phyloP scores from a whole-genome alignment of 2,329 filamentous ascomycete genomes.

The Trichoderma aggressivum region DNA sequence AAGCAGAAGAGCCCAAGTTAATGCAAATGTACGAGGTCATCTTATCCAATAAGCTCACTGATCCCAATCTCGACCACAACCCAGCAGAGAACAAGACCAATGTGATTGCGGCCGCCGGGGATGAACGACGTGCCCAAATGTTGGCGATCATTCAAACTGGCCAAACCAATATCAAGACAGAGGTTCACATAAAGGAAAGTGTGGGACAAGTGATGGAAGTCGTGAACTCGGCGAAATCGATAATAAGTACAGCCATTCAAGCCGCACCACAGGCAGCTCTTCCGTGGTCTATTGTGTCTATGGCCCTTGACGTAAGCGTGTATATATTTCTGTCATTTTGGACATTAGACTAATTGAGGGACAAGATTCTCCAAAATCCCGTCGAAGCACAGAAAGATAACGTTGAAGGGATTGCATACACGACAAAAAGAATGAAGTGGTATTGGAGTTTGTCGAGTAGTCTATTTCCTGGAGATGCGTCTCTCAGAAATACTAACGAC shows the following conservation, averaged over 20 bases:
- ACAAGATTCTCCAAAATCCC: neutral
- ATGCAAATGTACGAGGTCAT: neutral
- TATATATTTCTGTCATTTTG: neutral
- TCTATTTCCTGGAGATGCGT: neutral
- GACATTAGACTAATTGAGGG: neutral
- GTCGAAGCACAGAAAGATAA: neutral
- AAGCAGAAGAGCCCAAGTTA: neutral
- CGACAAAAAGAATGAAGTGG: neutral
- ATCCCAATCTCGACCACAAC: neutral
- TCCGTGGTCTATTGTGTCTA: neutral
- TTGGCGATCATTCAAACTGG: neutral
- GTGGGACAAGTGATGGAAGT: neutral
- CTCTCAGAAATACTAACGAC: neutral
- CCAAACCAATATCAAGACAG: neutral
- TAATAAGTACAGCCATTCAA: neutral
- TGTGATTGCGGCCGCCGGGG: neutral
- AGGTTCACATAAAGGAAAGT: neutral
- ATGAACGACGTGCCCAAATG: neutral
- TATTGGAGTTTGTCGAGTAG: neutral
- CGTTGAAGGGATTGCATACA: neutral
- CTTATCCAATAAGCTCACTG: neutral
- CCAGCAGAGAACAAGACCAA: neutral
- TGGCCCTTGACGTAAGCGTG: neutral
- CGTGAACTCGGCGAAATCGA: neutral
- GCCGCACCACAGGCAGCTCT: neutral